phyloP scores from a whole-genome alignment of 192 early-diverging fungal species.

The Coemansia sp. region DNA sequence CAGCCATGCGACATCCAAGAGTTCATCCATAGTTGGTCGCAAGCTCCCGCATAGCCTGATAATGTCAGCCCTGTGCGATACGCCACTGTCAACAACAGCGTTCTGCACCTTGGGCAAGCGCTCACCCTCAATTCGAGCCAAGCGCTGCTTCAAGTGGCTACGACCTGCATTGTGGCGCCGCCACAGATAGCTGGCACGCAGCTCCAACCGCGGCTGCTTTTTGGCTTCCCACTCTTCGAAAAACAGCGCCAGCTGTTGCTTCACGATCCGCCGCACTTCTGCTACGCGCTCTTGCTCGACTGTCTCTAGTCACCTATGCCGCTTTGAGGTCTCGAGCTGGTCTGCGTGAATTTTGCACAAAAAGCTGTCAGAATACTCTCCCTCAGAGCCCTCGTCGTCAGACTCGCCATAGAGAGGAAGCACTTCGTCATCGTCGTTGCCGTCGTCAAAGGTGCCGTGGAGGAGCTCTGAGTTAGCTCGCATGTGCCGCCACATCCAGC shows the following conservation, averaged over 20 bases:
- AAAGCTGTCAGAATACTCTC: constrained; percentile 25
- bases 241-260: constrained; percentile 13
- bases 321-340: not conserved
- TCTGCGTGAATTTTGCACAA: constrained; percentile 23
- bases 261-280: constrained; percentile 3
- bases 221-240: constrained; percentile 18
- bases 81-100: constrained; percentile 26
- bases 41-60: constrained; percentile 13
- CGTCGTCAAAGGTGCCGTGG: not conserved
- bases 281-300: constrained; percentile 10
- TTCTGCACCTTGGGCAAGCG: constrained; percentile 21
- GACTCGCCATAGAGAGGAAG: constrained; percentile 57
- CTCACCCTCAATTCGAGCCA: constrained; percentile 7
- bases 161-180: not conserved
- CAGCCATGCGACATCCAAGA: constrained; percentile 24
- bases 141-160: not conserved
- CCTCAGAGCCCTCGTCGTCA: constrained; percentile 6
- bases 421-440: constrained; percentile 20
- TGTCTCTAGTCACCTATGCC: not conserved
- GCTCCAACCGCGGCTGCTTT: constrained; percentile 8
- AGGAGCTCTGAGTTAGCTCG: not conserved
- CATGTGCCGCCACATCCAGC: constrained; percentile 12
- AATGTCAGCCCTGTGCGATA: not conserved
- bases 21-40: constrained; percentile 15
- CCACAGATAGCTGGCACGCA: constrained; percentile 16